Conservation (phyloP, 2,329 filamentous ascomycete genomes). For the Botrytis galanthina region DNA sequence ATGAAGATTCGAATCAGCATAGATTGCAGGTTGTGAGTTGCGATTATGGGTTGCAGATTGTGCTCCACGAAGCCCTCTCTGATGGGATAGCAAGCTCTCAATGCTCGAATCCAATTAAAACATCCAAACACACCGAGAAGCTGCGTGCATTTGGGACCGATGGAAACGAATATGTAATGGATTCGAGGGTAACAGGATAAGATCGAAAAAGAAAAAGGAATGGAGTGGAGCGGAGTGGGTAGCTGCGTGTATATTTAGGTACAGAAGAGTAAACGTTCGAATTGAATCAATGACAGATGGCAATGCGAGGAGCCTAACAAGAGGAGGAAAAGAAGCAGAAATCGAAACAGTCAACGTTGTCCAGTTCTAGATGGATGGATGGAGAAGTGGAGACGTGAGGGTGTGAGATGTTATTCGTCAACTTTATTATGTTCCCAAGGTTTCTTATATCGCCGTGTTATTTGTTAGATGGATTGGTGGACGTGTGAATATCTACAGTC, state of each 20-base stretch:
- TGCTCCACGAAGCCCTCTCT: background rate
- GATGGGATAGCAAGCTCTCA: background rate
- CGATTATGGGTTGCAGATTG: background rate
- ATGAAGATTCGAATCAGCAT: background rate
- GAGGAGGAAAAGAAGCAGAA: background rate
- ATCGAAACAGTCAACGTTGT: background rate
- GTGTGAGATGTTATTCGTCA: background rate
- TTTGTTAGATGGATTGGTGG: no score
- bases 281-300: constrained; percentile 5
- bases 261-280: background rate
- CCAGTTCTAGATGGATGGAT: background rate
- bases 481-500: background rate
- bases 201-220: background rate
- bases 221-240: background rate
- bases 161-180: background rate
- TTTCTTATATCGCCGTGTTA: background rate
- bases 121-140: background rate
- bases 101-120: background rate
- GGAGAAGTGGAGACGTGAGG: background rate
- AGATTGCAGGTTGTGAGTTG: background rate
- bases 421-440: background rate
- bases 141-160: background rate
- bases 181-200: background rate
- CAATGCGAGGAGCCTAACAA: background rate
- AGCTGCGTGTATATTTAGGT: background rate